These are phyloP conservation scores for Penicillium sclerotigenum DNA, from an alignment of 2,329 filamentous ascomycete species.

Conservation along the genomic window DNA sequence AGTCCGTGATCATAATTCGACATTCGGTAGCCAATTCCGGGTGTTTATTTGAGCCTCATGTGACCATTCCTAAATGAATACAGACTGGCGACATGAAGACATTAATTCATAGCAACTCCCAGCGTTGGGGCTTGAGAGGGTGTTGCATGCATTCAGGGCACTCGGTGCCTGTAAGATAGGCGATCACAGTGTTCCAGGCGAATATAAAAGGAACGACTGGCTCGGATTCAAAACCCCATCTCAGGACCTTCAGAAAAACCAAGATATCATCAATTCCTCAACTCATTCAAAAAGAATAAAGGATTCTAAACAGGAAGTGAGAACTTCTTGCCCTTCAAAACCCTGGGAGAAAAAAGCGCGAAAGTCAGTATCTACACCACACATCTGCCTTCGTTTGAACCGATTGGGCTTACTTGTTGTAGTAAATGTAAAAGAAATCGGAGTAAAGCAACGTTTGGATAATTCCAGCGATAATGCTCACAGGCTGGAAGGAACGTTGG, in stretches of 20 bases:
- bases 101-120: constrained; percentile 3
- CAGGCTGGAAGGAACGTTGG: constrained; percentile 79
- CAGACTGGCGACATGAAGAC: constrained; percentile 1
- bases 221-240: background rate
- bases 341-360: constrained; percentile 37
- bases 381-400: too few relatives aligned
- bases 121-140: background rate
- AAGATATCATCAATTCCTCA: background rate
- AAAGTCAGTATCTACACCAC: background rate
- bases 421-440: constrained; percentile 99
- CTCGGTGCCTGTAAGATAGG: background rate
- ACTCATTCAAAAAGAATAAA: background rate
- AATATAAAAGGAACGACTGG: background rate
- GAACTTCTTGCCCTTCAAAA: constrained; percentile 84
- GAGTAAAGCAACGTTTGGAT: constrained; percentile 94
- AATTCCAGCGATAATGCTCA: constrained; percentile 82
- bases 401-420: constrained; percentile 69
- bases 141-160: background rate
- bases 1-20: background rate
- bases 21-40: background rate
- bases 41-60: background rate
- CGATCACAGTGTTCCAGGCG: background rate
- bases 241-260: background rate
- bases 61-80: background rate
- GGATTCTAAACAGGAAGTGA: constrained; percentile 69